A percentile compares a stretch with the other conserved stretches of the same genome.
Conservation (phyloP, 345 rosid species). For the Corchorus olitorius region DNA sequence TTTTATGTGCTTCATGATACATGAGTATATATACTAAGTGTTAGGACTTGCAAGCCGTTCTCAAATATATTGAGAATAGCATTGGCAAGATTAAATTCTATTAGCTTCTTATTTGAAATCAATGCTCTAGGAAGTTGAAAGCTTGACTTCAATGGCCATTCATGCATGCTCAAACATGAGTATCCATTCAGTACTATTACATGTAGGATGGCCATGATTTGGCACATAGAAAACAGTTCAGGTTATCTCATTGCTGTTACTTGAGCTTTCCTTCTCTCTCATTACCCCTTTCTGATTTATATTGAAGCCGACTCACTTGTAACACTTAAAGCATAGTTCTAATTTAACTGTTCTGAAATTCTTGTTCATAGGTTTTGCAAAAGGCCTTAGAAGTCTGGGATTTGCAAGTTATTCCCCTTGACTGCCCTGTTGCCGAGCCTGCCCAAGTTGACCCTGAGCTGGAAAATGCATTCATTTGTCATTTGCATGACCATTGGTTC, state of each 20-base stretch:
- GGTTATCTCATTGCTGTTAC: neutral
- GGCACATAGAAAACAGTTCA: neutral
- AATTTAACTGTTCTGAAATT: slow-evolving; percentile 5
- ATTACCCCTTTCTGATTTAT: neutral
- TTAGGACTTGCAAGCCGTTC: too few species aligned
- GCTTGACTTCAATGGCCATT: neutral
- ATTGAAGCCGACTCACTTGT: slow-evolving; percentile 11
- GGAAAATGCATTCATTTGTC: slow-evolving; percentile 88
- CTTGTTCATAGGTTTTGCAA: slow-evolving; percentile 67
- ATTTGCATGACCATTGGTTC: slow-evolving; percentile 95
- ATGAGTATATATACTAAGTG: too few species aligned
- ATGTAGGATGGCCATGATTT: slow-evolving; percentile 5
- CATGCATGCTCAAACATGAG: neutral
- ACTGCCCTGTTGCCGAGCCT: slow-evolving; percentile 87
- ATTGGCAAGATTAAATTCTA: too few species aligned
- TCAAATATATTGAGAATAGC: too few species aligned
- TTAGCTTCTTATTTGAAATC: too few species aligned
- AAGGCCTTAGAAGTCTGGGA: slow-evolving; percentile 97
- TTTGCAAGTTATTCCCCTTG: slow-evolving; percentile 83
- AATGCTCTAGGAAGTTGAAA: neutral
- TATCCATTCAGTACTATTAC: neutral
- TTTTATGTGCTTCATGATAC: too few species aligned
- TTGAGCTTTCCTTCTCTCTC: neutral
- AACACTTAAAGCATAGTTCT: slow-evolving; percentile 13
- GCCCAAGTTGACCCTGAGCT: slow-evolving; percentile 89